A percentile compares a stretch with the other conserved stretches of the same genome.
Conservation (phyloP, 345 rosid species). For the Capsella bursapastoris region DNA sequence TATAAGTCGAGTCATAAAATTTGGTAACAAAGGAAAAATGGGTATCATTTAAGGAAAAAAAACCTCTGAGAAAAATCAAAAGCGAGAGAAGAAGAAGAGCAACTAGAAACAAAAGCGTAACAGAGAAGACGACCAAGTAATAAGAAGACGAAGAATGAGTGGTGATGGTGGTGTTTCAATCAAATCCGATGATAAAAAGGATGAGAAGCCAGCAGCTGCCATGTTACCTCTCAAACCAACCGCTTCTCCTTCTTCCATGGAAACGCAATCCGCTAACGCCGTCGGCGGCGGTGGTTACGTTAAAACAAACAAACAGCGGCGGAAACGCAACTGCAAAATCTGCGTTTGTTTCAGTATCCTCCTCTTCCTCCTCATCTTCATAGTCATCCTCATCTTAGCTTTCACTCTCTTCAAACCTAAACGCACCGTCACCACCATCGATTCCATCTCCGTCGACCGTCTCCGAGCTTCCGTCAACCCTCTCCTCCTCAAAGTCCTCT, state of each 20-base stretch:
- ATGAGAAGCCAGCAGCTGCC: constrained; percentile 23
- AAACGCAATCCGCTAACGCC: constrained; percentile 47
- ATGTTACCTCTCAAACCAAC: constrained; percentile 33
- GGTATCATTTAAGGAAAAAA: background rate
- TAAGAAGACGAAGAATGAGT: background rate
- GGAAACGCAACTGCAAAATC: constrained; percentile 48
- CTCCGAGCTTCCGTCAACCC: constrained; percentile 46
- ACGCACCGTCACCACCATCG: constrained; percentile 50
- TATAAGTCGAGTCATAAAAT: constrained; percentile 3
- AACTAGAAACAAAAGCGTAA: constrained; percentile 4
- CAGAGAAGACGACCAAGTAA: too few species aligned
- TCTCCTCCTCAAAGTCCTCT: constrained; percentile 24
- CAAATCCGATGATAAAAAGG: constrained; percentile 23
- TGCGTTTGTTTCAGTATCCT: constrained; percentile 46
- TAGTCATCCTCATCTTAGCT: constrained; percentile 56
- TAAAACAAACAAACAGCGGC: background rate
- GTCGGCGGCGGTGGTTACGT: background rate
- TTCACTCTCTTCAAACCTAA: constrained; percentile 83
- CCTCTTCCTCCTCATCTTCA: constrained; percentile 42
- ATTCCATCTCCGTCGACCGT: constrained; percentile 52
- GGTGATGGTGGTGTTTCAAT: background rate
- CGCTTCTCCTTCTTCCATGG: constrained; percentile 40
- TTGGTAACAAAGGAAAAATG: background rate
- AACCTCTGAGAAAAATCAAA: background rate
- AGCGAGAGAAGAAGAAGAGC: background rate